Conservation (phyloP, 2,329 filamentous ascomycete genomes). For the Fusarium pseudocircinatum region DNA sequence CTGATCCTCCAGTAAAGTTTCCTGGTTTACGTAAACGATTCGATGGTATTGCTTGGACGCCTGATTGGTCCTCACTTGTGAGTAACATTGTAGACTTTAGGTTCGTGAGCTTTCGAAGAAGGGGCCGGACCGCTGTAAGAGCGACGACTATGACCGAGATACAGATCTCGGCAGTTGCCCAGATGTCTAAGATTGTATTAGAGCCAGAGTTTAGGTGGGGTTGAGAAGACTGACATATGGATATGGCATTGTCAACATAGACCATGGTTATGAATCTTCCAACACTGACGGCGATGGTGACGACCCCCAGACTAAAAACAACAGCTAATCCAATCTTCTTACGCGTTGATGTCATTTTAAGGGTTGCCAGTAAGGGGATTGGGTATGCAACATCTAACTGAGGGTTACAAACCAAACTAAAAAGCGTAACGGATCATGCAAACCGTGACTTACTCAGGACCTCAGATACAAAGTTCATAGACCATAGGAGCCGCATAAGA, state of each 20-base stretch:
- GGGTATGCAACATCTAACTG: not conserved
- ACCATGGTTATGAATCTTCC: constrained; percentile 5
- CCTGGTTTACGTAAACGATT: not conserved
- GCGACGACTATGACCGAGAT: constrained; percentile 10
- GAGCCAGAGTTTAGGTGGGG: rapidly evolving
- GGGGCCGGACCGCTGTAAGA: not conserved
- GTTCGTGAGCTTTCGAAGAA: not conserved
- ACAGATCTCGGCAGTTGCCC: constrained; percentile 12
- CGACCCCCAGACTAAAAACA: not conserved
- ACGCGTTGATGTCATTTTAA: not conserved
- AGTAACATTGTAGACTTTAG: not conserved
- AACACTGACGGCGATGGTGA: constrained; percentile 2
- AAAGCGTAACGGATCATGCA: rapidly evolving
- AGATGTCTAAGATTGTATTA: not conserved
- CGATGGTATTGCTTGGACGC: rapidly evolving
- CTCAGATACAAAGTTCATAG: constrained; percentile 3
- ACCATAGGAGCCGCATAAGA: constrained; percentile 7
- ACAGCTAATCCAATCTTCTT: not conserved
- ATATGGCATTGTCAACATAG: constrained; percentile 2
- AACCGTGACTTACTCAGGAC: not conserved
- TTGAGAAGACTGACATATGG: not conserved
- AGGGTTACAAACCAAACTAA: not conserved
- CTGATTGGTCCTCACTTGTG: not conserved
- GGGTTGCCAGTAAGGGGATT: not conserved
- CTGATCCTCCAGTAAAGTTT: rapidly evolving